Base-by-base conservation (phyloP, 495 filamentous ascomycete genomes). In the Aspergillus sclerotioniger region DNA sequence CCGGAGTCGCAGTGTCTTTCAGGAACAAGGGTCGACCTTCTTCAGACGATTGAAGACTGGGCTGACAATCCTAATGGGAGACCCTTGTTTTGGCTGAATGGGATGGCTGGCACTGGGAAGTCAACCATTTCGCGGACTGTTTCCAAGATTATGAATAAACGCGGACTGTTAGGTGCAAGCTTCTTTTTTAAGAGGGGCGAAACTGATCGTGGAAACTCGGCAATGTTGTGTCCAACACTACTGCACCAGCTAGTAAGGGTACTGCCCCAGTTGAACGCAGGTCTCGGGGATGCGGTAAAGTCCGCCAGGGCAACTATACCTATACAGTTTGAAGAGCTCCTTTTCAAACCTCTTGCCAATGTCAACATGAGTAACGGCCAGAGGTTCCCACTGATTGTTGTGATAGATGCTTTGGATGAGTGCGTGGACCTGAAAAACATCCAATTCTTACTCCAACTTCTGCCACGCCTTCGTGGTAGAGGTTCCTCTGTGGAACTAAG, bases 331-430 rank as follows among this genome's bases (percentile, higher is more conserved):
- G 62, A 76, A 12, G 69, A 75, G 61, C 73, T 83, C 8, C 55
- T 82, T 56, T 51, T 77, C 17, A 28, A 70, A 20, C 75, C 78
- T 6, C 59, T 80, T 1, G 19, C 3, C 15, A 31, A 50, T 15
- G n/a, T 54, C 8, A 32, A 28, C 31, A 41, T 8, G 8, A 16
- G 2, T 9, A 62, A 15, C 4, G 25, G 19, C 56, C 45, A 46
- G 20, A 41, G 1, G 4, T 3, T 3, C 7, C 48, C n/a, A 52
- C 47, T 72, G 9, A 29, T 72, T 0, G 59, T 77, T 29, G 70
- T 80, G 2, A 61, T 82, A 25, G 78, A 81, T 64, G 80, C 80
- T 35, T 64, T 82, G 12, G 80, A 80, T 57, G 77, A 81, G 53
- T 82, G 79, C 55, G 73, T 71, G 0, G 16, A 59, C 1, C 73